Evolutionary conservation across 345 rosid species (phyloP), one percentile per base, ranked within the genome.

Genomic region (Camelina hispida): DNA sequence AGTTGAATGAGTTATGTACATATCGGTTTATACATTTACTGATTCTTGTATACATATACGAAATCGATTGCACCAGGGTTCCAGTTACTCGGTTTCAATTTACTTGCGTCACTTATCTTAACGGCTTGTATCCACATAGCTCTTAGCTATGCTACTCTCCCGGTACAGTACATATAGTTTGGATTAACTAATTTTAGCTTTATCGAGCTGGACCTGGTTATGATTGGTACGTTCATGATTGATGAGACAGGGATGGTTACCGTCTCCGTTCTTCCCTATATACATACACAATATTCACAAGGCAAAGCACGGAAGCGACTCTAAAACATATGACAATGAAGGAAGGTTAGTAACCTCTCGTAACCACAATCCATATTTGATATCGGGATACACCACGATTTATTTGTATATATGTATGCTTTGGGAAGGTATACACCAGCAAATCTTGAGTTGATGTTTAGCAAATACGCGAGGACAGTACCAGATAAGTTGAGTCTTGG

Each of bases 291-390:
- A 89, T 84, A 89, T 93, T 35, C 94, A 93, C 83, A 91, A 66
- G 77, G 82, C 79, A 63, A 89, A 88, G 78, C 96, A 91, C 9
- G 94, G 97, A 10, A 89, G 97, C 34, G 97, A 85, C 59, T 80
- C 87, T 0, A 86, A 83, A 17, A 76, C 84, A 10, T 88, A 88
- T 32, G 97, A 91, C 79, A 84, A 85, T 0, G 96, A 91, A 83
- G 96, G 97, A 79, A 86, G 97, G 93, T 50, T 16, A 62, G 15
- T 14, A 34, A 18, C 4, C 25, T 5, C 4, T 5, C 8, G 0
- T 61, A 12, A 63, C 16, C 9, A 9, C 17, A 11, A 16, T 16
- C 9, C n/a, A 10, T 34, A 15, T 9, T 15, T 18, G 12, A 10
- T 20, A 15, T 16, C 17, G 32, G 2, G 11, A 37, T 5, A 74